phyloP scores from a whole-genome alignment of 225 moss, liverwort and hornwort species.

The Bryum argenteum region DNA sequence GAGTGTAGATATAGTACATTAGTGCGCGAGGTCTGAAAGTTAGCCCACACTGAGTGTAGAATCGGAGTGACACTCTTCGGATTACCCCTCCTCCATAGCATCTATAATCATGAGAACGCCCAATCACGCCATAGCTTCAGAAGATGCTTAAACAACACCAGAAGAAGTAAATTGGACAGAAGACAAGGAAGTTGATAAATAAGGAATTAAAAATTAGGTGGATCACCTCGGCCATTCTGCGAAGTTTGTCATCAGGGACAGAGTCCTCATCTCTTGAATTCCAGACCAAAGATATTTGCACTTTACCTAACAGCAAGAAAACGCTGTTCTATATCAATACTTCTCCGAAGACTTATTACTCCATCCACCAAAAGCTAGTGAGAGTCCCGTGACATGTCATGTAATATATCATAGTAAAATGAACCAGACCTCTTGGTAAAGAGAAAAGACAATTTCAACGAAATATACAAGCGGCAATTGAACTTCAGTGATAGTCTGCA shows the following conservation, averaged over 20 bases:
- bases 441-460: not conserved
- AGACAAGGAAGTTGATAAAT: conserved; percentile 16
- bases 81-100: conserved; percentile 81
- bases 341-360: not conserved
- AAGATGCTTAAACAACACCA: conserved; percentile 10
- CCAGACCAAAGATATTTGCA: conserved; percentile 90
- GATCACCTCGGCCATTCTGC: conserved; percentile 77
- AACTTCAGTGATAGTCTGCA: conserved; percentile 11
- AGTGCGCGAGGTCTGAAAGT: conserved; percentile 86
- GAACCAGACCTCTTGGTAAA: not conserved
- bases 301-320: conserved; percentile 62
- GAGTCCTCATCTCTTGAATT: conserved; percentile 87
- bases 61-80: conserved; percentile 60
- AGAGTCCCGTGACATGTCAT: not conserved
- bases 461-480: not conserved
- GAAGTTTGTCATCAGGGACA: conserved; percentile 57
- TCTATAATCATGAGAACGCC: conserved; percentile 47
- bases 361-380: not conserved
- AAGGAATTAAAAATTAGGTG: conserved; percentile 14
- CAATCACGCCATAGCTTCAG: conserved; percentile 17
- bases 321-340: conserved; percentile 6
- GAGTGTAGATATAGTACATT: conserved; percentile 52
- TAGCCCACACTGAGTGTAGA: conserved; percentile 93
- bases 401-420: not conserved
- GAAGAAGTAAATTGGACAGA: not conserved